phyloP scores from a whole-genome alignment of 768 basidiomycete species.

The Phylloporus sp. region DNA sequence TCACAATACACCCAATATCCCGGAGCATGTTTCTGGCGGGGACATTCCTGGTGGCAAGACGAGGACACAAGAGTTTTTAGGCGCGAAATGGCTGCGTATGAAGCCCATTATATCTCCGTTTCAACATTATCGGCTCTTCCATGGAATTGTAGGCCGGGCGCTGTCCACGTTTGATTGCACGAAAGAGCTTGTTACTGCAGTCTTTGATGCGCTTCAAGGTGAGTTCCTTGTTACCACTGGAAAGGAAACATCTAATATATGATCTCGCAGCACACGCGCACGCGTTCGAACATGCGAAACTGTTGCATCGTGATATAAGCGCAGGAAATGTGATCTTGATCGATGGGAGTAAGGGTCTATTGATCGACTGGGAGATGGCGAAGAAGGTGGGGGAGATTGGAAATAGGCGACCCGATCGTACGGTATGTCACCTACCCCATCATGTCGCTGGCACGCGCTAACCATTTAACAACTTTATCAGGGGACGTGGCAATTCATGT shows the following conservation, averaged over 20 bases:
- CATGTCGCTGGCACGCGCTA: neutral
- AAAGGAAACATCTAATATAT: neutral
- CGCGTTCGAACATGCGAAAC: slow-evolving; percentile 10
- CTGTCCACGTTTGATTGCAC: neutral
- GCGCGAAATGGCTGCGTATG: neutral
- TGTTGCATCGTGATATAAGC: slow-evolving; percentile 30
- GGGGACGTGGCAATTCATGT: too few species aligned
- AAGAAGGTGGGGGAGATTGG: neutral
- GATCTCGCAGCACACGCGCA: slow-evolving; percentile 7
- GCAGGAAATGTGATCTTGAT: slow-evolving; percentile 22
- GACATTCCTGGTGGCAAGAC: neutral
- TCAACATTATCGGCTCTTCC: neutral
- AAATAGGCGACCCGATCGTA: neutral
- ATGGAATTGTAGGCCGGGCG: neutral
- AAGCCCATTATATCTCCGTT: neutral
- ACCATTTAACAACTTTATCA: neutral
- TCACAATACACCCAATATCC: too few species aligned
- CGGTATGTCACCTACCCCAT: neutral
- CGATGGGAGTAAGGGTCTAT: slow-evolving; percentile 7
- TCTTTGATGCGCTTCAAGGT: neutral
- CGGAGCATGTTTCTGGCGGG: neutral
- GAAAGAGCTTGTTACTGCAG: neutral
- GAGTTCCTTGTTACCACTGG: neutral
- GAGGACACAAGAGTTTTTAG: neutral
- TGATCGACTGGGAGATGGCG: slow-evolving; percentile 29